Percentiles rank a stretch among this genome's conserved stretches.
Evolutionary conservation across 768 basidiomycete genomes (phyloP).

Genomic region (Panellus pusillus): DNA sequence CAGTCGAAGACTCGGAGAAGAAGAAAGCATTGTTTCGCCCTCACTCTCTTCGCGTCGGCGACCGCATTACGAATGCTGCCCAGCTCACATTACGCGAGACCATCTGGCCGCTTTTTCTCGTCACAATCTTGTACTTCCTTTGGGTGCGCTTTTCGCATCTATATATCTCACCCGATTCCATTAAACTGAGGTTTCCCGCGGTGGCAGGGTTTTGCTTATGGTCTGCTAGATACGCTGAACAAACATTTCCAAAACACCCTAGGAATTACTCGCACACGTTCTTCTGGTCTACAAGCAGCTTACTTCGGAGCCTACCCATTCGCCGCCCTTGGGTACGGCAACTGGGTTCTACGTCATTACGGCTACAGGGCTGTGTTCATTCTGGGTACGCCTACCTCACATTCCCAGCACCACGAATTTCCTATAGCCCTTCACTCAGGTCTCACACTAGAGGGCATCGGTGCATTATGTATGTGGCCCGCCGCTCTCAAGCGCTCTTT

Average conservation of each 20-base stretch:
- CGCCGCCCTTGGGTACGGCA: slow-evolving; percentile 34
- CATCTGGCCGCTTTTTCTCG: slow-evolving; percentile 33
- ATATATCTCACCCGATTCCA: background rate
- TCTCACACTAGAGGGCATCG: slow-evolving; percentile 31
- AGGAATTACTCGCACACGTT: slow-evolving; percentile 33
- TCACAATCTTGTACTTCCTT: slow-evolving; percentile 37
- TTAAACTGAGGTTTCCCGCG: background rate
- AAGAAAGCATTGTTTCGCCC: slow-evolving; percentile 9
- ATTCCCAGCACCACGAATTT: background rate
- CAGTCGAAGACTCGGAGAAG: background rate
- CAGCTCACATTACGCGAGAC: slow-evolving; percentile 33
- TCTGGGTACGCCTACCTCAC: slow-evolving; percentile 17
- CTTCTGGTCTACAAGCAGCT: slow-evolving; percentile 35
- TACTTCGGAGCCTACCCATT: slow-evolving; percentile 38
- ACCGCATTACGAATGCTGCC: slow-evolving; percentile 33
- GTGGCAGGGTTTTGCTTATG: slow-evolving; percentile 33
- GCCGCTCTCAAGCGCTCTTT: slow-evolving; percentile 34
- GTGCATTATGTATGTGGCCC: slow-evolving; percentile 37
- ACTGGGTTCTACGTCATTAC: slow-evolving; percentile 33
- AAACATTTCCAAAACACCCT: slow-evolving; percentile 36
- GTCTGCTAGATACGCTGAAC: slow-evolving; percentile 35
- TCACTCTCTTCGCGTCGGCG: slow-evolving; percentile 34
- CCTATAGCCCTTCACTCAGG: slow-evolving; percentile 7
- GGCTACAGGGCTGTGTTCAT: slow-evolving; percentile 36
- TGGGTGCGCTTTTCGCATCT: slow-evolving; percentile 25